Evolutionary conservation across 805 yeast genomes (phyloP), one percentile per base, ranked within the genome.

Genomic region (Candida wancherniae): DNA sequence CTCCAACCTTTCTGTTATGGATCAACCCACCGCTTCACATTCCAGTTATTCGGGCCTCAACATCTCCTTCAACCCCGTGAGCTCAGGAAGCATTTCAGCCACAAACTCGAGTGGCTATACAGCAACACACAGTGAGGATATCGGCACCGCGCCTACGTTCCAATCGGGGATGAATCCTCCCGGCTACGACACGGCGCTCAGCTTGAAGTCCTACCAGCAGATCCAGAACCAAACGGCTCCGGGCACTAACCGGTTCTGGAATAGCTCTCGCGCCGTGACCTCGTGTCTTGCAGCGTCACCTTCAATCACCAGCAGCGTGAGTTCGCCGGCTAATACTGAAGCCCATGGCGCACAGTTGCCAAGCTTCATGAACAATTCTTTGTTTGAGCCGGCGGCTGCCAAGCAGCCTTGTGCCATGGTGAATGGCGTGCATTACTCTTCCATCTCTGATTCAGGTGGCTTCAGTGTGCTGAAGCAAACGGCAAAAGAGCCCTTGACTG

Each of bases 51-150:
- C n/a, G 22, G 37, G 37, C 24, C 37, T 39, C 21, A 39, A 33
- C 35, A 36, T 33, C 16, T 27, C 41, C 10, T 37, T 34, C 33
- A 37, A 26, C 26, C 34, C 40, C n/a, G 26, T 42, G 34, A 35
- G 43, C 19, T 40, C 47, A 3, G 47, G 47, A 9, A 42, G 45
- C 26, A 36, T 40, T 17, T 36, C 47, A 9, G 47, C 39, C 15
- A 33, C 45, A 13, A 33, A 29, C 28, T 42, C 47, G 10, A 40
- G 39, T 12, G 45, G 43, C 4, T 39, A 31, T 15, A 40, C 42
- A 11, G 43, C 39, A 5, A 33, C 31, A 16, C 34, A 33, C 19
- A 34, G 38, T 14, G 43, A 37, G 12, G 45, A 37, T 10, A 33
- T 43, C 6, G 47, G 40, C 15, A 31, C 42, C 8, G 45, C 37